A percentile compares a stretch with the other conserved stretches of the same genome.
Evolutionary conservation across 345 rosid genomes (phyloP).

Genomic region (Physaria fendleri): DNA sequence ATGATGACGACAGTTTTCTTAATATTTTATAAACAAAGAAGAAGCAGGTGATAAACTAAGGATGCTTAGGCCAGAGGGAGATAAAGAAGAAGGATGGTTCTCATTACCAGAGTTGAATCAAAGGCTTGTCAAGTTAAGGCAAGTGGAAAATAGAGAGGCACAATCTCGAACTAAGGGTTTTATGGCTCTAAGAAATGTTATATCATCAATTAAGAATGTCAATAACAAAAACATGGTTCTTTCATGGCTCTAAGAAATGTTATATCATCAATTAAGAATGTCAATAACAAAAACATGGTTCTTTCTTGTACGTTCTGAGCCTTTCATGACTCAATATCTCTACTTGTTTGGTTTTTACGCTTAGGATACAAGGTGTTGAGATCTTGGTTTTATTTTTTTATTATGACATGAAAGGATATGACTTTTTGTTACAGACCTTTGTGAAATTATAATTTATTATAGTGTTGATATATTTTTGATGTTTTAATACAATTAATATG

Average conservation of each 20-base stretch:
- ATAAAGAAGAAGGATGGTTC: slow-evolving; percentile 41
- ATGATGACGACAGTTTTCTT: slow-evolving; percentile 38
- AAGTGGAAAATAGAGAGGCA: slow-evolving; percentile 45
- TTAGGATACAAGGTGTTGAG: background rate
- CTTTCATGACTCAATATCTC: slow-evolving; percentile 6
- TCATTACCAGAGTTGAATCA: slow-evolving; percentile 65
- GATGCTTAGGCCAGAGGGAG: slow-evolving; percentile 39
- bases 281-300: slow-evolving; percentile 12
- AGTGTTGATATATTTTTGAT: no score
- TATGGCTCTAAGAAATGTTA: slow-evolving; percentile 1
- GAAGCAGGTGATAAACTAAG: slow-evolving; percentile 52
- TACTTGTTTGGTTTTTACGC: background rate
- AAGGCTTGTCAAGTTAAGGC: slow-evolving; percentile 62
- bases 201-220: slow-evolving; percentile 9
- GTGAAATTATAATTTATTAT: no score
- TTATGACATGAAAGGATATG: slow-evolving; percentile 11
- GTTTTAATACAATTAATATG: no score
- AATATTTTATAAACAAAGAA: slow-evolving; percentile 25
- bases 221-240: slow-evolving; percentile 9
- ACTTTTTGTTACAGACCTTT: no score
- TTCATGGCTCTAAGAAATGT: slow-evolving; percentile 16
- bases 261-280: slow-evolving; percentile 18
- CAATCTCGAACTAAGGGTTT: background rate
- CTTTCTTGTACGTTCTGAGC: slow-evolving; percentile 35
- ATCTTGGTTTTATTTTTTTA: background rate